Base-by-base conservation (phyloP, 129 eudicot species). In the Lactuca sativa region DNA sequence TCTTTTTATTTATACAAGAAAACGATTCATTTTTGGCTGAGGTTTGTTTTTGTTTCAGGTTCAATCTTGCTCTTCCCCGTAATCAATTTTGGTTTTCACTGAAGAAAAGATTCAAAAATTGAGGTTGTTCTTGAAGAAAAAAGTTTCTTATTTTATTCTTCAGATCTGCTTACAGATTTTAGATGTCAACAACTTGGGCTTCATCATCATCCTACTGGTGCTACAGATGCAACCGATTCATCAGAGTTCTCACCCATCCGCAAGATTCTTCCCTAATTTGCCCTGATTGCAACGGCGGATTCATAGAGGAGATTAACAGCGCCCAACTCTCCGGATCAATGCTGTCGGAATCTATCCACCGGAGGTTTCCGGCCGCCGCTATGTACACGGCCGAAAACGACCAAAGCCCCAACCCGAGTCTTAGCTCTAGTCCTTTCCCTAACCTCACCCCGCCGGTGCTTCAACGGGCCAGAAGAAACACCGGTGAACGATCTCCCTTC, bases 401-500 rank as follows among this genome's bases (percentile, higher is more conserved):
- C 3, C 70, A 78, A 13, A 77, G 51, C 21, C 58, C 82, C 3
- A 77, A 71, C 33, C 58, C 72, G 32, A 56, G 32, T 17, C 55
- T 61, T 2, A 67, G 5, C 71, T 85, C 89, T 4, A 75, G 79
- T 36, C 38, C 38, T 36, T 36, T 36, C 62, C 60, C 61, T 56
- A 69, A 25, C 14, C 67, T 66, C 11, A 59, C 31, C 64, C 59
- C 70, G 53, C 89, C 91, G 8, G 77, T 80, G 74, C 64, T 86
- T 16, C 77, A 89, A 7, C 74, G 96, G 14, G 83, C 84, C 59
- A 79, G 96, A 55, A 61, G 90, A 33, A 82, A 78, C 51, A 81
- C 80, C 2, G 92, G 89, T 2, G 92, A 91, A 25, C 73, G 97
- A 40, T 88, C 96, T 7, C 97, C 95, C 59, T 91, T 88, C 41